Evolutionary conservation across 148 eudicot species (phyloP).

Genomic region (Rhododendron mucronatum): DNA sequence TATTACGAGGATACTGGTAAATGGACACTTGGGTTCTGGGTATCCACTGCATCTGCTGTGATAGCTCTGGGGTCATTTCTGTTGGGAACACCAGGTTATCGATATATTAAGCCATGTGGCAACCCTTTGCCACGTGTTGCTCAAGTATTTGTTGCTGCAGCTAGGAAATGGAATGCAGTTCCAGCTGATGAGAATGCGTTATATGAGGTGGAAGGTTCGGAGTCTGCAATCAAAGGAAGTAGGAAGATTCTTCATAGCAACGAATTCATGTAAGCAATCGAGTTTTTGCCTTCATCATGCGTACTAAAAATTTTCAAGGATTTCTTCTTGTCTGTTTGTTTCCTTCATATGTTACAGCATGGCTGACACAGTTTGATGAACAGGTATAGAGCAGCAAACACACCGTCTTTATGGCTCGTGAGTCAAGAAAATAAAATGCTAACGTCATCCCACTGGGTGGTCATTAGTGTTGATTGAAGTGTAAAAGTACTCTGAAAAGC

Average conservation of each 20-base stretch:
- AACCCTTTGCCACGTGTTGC: constrained; percentile 83
- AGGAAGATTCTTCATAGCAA: constrained; percentile 67
- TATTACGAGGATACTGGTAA: constrained; percentile 69
- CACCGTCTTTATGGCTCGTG: no score
- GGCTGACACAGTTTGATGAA: no score
- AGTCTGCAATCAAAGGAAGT: constrained; percentile 95
- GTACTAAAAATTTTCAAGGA: no score
- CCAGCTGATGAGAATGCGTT: constrained; percentile 25
- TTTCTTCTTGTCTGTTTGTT: no score
- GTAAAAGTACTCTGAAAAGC: no score
- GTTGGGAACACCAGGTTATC: constrained; percentile 43
- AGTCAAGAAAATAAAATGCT: no score
- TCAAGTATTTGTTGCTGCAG: constrained; percentile 74
- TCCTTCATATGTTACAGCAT: not conserved
- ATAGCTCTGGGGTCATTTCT: constrained; percentile 46
- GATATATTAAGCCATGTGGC: constrained; percentile 58
- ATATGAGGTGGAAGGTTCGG: constrained; percentile 59
- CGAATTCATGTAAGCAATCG: constrained; percentile 35
- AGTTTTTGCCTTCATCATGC: not conserved
- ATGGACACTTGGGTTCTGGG: constrained; percentile 81
- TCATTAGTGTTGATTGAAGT: no score
- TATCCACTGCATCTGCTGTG: constrained; percentile 50
- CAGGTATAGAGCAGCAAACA: no score
- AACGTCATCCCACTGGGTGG: no score
- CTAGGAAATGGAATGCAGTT: constrained; percentile 36